Conservation (phyloP, 345 rosid genomes). For the Ailanthus altissimus region DNA sequence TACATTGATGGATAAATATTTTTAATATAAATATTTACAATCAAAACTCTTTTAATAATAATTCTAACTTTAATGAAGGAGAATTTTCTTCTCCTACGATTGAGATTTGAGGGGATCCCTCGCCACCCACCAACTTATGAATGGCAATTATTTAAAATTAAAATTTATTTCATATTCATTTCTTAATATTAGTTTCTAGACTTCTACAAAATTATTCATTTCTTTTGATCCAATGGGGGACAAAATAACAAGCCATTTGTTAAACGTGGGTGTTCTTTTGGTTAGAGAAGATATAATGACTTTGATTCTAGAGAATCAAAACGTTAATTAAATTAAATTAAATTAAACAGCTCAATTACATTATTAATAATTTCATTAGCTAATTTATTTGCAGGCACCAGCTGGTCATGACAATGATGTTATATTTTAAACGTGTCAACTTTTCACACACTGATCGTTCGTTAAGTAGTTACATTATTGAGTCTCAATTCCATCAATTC, state of each 20-base stretch:
- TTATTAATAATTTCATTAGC: neutral
- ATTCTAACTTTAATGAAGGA: no score
- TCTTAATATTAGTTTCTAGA: neutral
- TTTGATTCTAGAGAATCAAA: neutral
- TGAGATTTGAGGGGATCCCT: no score
- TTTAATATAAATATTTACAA: no score
- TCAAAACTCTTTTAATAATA: no score
- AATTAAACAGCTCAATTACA: neutral
- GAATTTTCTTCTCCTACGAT: no score
- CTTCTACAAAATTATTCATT: neutral
- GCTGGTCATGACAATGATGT: no score
- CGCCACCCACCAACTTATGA: neutral
- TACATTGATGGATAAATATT: no score
- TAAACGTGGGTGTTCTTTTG: neutral
- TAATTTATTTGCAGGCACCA: no score
- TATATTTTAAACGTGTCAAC: no score
- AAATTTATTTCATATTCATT: neutral
- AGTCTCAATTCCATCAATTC: no score
- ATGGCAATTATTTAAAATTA: neutral
- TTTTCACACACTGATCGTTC: no score
- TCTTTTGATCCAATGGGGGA: neutral
- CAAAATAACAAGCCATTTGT: neutral
- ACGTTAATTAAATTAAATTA: neutral
- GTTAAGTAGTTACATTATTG: no score
- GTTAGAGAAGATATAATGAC: neutral